Evolutionary conservation across 805 yeast species (phyloP).

Genomic region (Suhomyces pyralidae): DNA sequence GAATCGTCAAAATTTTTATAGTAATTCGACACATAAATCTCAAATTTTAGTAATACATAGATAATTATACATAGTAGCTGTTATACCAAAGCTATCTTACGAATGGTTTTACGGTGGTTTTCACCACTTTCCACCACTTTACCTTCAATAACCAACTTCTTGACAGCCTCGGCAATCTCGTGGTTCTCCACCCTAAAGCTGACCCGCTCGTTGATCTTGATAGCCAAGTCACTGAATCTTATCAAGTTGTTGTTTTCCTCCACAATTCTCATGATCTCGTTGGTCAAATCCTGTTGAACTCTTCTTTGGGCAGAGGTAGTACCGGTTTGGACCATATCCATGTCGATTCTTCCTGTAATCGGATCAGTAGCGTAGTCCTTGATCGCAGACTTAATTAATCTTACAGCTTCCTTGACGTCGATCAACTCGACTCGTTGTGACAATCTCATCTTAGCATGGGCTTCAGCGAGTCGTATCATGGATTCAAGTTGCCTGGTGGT

Average conservation of each 20-base stretch:
- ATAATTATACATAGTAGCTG: neutral
- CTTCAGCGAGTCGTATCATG: slow-evolving; percentile 92
- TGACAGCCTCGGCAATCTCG: slow-evolving; percentile 66
- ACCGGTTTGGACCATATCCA: slow-evolving; percentile 97
- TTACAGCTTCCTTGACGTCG: slow-evolving; percentile 91
- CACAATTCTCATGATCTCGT: slow-evolving; percentile 55
- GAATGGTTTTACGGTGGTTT: slow-evolving; percentile 62
- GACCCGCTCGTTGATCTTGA: slow-evolving; percentile 63
- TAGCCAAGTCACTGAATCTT: slow-evolving; percentile 55
- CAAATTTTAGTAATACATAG: slow-evolving; percentile 8
- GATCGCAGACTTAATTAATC: slow-evolving; percentile 88
- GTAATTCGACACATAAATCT: neutral
- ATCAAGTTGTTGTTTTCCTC: slow-evolving; percentile 48
- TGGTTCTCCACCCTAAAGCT: slow-evolving; percentile 63
- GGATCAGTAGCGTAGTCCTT: slow-evolving; percentile 99
- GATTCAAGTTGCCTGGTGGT: slow-evolving; percentile 96
- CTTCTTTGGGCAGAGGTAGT: slow-evolving; percentile 84
- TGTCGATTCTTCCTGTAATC: slow-evolving; percentile 90
- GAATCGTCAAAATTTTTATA: slow-evolving; percentile 11
- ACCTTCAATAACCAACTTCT: slow-evolving; percentile 69
- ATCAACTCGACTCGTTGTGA: slow-evolving; percentile 63
- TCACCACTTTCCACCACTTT: slow-evolving; percentile 68
- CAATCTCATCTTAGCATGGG: slow-evolving; percentile 95
- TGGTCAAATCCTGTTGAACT: slow-evolving; percentile 66
- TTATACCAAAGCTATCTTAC: slow-evolving; percentile 18